Conservation (phyloP, 75 land plant species). For the Picea glauca region DNA sequence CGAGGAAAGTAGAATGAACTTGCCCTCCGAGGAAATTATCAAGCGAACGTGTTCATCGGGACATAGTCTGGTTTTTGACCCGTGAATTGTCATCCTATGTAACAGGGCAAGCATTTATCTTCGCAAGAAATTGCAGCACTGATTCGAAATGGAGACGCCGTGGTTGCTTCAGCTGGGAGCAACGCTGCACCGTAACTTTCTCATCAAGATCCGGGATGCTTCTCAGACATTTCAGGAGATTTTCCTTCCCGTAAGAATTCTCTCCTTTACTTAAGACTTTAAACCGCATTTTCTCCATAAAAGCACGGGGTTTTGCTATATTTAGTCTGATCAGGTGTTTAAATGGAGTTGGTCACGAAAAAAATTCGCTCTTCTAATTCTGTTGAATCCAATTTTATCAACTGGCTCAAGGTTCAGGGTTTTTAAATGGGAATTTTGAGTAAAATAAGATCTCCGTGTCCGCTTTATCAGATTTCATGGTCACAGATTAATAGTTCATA, state of each 20-base stretch:
- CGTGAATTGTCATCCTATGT: no score
- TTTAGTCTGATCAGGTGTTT: neutral
- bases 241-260: conserved; percentile 20
- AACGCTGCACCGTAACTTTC: conserved; percentile 27
- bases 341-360: neutral
- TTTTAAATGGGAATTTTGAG: neutral
- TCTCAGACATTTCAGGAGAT: conserved; percentile 27
- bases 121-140: no score
- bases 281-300: neutral
- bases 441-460: neutral
- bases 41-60: no score
- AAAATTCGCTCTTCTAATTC: neutral
- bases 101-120: no score
- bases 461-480: no score
- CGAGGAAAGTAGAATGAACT: no score
- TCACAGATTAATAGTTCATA: no score
- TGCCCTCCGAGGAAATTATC: no score
- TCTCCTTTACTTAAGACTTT: neutral
- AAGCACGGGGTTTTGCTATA: neutral
- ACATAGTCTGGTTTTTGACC: no score
- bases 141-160: conserved; percentile 18
- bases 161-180: conserved; percentile 23
- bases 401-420: neutral
- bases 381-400: neutral
- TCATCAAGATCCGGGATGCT: conserved; percentile 28